Evolutionary conservation across 371 early-diverging fungal species (phyloP).

Genomic region (Rhizopus delemar): DNA sequence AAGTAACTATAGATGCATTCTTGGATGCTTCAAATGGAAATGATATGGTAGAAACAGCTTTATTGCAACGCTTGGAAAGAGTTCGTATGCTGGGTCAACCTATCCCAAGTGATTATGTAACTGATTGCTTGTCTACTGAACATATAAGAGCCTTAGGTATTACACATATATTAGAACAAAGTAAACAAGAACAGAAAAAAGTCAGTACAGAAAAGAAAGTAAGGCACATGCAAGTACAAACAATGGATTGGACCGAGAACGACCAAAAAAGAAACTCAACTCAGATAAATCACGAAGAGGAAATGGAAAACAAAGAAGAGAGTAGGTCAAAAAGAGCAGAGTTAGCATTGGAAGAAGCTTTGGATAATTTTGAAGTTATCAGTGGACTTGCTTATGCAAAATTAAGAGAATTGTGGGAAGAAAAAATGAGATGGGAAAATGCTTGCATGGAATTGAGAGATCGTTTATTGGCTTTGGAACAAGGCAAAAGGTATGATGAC

Average conservation of each 20-base stretch:
- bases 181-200: conserved; percentile 7
- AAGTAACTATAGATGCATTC: conserved; percentile 13
- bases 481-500: conserved; percentile 9
- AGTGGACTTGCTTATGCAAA: conserved; percentile 60
- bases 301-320: conserved; percentile 15
- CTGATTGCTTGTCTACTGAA: conserved; percentile 36
- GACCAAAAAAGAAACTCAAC: background rate
- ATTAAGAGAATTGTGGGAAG: conserved; percentile 58
- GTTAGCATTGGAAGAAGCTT: conserved; percentile 54
- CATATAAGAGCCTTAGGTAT: conserved; percentile 43
- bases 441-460: conserved; percentile 44
- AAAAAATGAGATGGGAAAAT: conserved; percentile 50
- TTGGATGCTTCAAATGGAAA: conserved; percentile 12
- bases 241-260: conserved; percentile 14
- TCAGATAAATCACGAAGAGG: conserved; percentile 27
- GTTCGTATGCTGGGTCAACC: conserved; percentile 24
- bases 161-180: conserved; percentile 28
- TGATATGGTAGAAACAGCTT: conserved; percentile 38
- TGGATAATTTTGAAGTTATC: conserved; percentile 60
- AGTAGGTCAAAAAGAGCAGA: conserved; percentile 38
- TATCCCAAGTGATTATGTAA: conserved; percentile 42
- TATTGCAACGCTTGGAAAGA: conserved; percentile 38
- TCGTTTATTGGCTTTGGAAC: conserved; percentile 25
- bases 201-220: conserved; percentile 17
- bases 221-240: conserved; percentile 49